A percentile compares a stretch with the other conserved stretches of the same genome.
Evolutionary conservation across 345 rosid genomes (phyloP).

Genomic region (Eucalyptus fibrosa): DNA sequence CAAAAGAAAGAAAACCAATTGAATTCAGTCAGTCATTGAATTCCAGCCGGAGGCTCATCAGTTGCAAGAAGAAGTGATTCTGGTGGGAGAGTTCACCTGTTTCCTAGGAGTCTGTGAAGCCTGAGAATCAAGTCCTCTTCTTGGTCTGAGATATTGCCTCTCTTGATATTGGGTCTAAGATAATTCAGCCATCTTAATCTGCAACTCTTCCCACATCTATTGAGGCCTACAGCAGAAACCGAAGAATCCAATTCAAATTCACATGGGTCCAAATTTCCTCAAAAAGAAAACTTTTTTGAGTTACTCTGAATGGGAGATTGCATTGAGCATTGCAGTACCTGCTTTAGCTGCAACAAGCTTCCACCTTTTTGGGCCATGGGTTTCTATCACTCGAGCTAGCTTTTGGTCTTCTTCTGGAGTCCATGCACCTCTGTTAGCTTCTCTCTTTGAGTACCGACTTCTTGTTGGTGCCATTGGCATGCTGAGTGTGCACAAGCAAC

Average conservation of each 20-base stretch:
- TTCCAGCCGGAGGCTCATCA: not conserved
- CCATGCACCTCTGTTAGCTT: conserved; percentile 36
- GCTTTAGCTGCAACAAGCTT: conserved; percentile 32
- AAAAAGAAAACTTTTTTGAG: not conserved
- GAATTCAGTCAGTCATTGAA: not conserved
- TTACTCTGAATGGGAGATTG: not conserved
- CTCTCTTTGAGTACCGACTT: conserved; percentile 8
- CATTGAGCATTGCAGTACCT: not conserved
- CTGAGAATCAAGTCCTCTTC: conserved; percentile 46
- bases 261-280: not conserved
- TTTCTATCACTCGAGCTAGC: conserved; percentile 17
- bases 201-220: conserved; percentile 48
- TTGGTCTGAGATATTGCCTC: conserved; percentile 43
- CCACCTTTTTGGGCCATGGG: conserved; percentile 43
- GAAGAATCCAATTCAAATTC: conserved; percentile 4
- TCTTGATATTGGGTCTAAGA: conserved; percentile 46
- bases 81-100: conserved; percentile 10
- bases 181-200: conserved; percentile 53
- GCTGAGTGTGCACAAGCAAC: not conserved
- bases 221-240: conserved; percentile 15
- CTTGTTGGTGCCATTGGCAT: conserved; percentile 9
- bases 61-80: not conserved
- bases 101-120: conserved; percentile 44
- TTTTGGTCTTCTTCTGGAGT: conserved; percentile 35
- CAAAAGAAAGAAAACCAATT: not conserved